These are phyloP conservation scores for Pseudodiploospora longispora DNA, from an alignment of 2,329 filamentous ascomycete species.

Conservation along the genomic window DNA sequence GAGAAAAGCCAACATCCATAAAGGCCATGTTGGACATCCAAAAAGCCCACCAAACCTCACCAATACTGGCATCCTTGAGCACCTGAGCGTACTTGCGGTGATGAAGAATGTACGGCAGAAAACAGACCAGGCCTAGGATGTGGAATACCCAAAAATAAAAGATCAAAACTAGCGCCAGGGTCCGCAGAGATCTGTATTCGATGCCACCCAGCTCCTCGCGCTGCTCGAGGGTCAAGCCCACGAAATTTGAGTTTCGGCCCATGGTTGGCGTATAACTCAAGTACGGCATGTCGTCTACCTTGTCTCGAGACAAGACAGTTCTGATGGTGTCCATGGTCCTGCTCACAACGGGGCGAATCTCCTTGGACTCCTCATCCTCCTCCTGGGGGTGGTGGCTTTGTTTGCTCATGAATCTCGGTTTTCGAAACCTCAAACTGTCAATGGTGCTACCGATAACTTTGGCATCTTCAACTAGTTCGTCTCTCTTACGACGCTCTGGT, in stretches of 20 bases:
- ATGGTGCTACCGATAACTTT: constrained; percentile 32
- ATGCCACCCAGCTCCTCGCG: constrained; percentile 93
- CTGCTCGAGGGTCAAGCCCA: constrained; percentile 81
- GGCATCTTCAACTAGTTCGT: constrained; percentile 33
- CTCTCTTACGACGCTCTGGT: constrained; percentile 35
- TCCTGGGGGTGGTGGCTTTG: constrained; percentile 29
- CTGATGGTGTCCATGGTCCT: constrained; percentile 53
- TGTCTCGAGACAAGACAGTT: constrained; percentile 45
- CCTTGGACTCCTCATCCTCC: constrained; percentile 22
- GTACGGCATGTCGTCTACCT: constrained; percentile 66
- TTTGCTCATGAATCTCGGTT: constrained; percentile 30
- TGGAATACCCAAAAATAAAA: constrained; percentile 81
- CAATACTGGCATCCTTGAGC: constrained; percentile 54
- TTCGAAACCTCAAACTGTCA: constrained; percentile 35
- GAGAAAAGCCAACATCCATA: constrained; percentile 87
- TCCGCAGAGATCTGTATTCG: constrained; percentile 88
- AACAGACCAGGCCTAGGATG: constrained; percentile 61
- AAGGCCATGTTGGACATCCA: constrained; percentile 85
- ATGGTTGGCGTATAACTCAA: constrained; percentile 90
- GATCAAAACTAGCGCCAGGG: constrained; percentile 68
- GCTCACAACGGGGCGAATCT: constrained; percentile 23
- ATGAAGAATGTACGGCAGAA: constrained; percentile 73
- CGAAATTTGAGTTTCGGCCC: constrained; percentile 86
- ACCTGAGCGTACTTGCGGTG: constrained; percentile 54
- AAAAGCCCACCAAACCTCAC: constrained; percentile 80